phyloP scores from a whole-genome alignment of 495 filamentous ascomycete species.

The Neurospora sp. region DNA sequence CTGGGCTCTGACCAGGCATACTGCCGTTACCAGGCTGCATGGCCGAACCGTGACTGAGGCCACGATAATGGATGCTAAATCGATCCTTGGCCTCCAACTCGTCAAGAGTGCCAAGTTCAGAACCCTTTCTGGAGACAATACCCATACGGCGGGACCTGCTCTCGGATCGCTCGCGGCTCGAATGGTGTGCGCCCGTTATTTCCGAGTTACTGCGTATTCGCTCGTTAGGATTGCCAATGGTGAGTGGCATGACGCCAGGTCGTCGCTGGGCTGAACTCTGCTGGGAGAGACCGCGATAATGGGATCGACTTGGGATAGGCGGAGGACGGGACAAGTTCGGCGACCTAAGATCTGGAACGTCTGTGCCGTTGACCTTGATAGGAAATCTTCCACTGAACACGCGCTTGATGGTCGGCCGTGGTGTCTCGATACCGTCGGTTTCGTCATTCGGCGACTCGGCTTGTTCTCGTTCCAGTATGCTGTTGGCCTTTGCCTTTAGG shows the following conservation, averaged over 20 bases:
- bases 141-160: slow-evolving; percentile 66
- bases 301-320: slow-evolving; percentile 64
- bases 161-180: slow-evolving; percentile 39
- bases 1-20: slow-evolving; percentile 33
- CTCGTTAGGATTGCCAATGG: slow-evolving; percentile 62
- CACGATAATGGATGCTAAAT: slow-evolving; percentile 65
- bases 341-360: slow-evolving; percentile 49
- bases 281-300: slow-evolving; percentile 69
- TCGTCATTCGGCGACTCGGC: slow-evolving; percentile 55
- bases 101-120: slow-evolving; percentile 64
- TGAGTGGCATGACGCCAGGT: slow-evolving; percentile 59
- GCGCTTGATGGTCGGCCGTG: slow-evolving; percentile 60
- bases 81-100: slow-evolving; percentile 59
- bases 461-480: slow-evolving; percentile 40
- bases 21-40: slow-evolving; percentile 43
- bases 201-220: slow-evolving; percentile 86
- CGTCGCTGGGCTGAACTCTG: slow-evolving; percentile 54
- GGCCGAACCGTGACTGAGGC: slow-evolving; percentile 70
- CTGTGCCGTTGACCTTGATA: slow-evolving; percentile 59
- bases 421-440: slow-evolving; percentile 62
- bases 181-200: slow-evolving; percentile 47
- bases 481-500: slow-evolving; percentile 48
- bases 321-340: slow-evolving; percentile 58
- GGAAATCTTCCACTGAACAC: slow-evolving; percentile 73
- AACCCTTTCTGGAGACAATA: slow-evolving; percentile 64